phyloP scores from a whole-genome alignment of 495 filamentous ascomycete species.

The Aspergillus nanangensis region DNA sequence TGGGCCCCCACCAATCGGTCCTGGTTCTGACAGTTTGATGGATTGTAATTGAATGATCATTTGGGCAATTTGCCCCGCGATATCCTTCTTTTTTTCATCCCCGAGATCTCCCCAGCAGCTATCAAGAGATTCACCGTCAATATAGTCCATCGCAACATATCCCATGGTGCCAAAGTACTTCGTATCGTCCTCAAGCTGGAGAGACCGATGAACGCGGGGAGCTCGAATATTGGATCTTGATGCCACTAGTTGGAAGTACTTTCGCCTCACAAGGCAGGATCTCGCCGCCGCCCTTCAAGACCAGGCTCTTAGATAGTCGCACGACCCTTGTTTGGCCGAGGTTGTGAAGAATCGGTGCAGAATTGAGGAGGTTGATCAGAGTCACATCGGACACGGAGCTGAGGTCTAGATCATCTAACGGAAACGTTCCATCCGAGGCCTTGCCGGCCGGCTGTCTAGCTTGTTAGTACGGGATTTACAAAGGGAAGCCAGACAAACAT shows the following conservation, averaged over 20 bases:
- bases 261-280: constrained; percentile 15
- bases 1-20: constrained; percentile 20
- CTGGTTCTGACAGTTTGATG: constrained; percentile 15
- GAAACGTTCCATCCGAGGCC: background rate
- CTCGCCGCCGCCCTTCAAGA: constrained; percentile 17
- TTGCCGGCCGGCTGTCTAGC: background rate
- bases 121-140: constrained; percentile 20
- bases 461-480: background rate
- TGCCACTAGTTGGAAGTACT: constrained; percentile 11
- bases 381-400: constrained; percentile 6
- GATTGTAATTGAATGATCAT: constrained; percentile 22
- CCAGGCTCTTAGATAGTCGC: constrained; percentile 12
- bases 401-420: background rate
- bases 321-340: constrained; percentile 14
- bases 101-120: constrained; percentile 19
- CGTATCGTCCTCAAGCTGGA: constrained; percentile 15
- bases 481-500: background rate
- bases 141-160: constrained; percentile 33
- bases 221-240: constrained; percentile 10
- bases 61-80: constrained; percentile 15
- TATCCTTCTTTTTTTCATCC: constrained; percentile 10
- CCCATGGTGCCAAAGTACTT: constrained; percentile 21
- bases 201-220: constrained; percentile 17
- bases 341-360: constrained; percentile 9
- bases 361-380: constrained; percentile 12